phyloP scores from a whole-genome alignment of 23 red algal species.

The Gracilaria vermiculophylla region DNA sequence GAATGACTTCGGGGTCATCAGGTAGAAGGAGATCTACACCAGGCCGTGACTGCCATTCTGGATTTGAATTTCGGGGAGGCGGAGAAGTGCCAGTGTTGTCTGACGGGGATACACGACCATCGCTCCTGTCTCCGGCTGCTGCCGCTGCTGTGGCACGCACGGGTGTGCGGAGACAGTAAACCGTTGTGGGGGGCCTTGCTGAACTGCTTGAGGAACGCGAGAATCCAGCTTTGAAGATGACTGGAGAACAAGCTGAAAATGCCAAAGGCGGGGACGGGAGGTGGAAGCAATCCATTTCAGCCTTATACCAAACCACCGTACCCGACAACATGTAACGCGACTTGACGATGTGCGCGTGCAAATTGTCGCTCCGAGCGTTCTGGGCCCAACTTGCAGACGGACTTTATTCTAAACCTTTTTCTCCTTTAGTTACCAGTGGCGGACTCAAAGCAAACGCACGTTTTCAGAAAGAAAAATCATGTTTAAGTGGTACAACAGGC shows the following conservation, averaged over 20 bases:
- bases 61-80: not conserved
- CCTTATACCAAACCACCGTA: not conserved
- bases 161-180: not conserved
- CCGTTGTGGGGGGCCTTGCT: not conserved
- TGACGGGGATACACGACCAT: not conserved
- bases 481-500: no score
- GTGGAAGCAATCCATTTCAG: not conserved
- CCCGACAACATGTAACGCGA: no score
- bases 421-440: no score
- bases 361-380: no score
- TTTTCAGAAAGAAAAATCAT: no score
- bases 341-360: not conserved
- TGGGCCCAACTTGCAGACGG: no score
- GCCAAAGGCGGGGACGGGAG: not conserved
- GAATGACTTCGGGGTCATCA: conserved; percentile 35
- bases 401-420: no score
- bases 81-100: conserved; percentile 9
- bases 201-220: not conserved
- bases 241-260: not conserved
- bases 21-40: conserved; percentile 20
- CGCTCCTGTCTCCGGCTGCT: not conserved
- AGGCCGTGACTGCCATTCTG: conserved; percentile 7
- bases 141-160: conserved; percentile 10
- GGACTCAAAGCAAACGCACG: no score
- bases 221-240: not conserved